phyloP scores from a whole-genome alignment of 257 asterid genomes.

The Eustoma russellianum region DNA sequence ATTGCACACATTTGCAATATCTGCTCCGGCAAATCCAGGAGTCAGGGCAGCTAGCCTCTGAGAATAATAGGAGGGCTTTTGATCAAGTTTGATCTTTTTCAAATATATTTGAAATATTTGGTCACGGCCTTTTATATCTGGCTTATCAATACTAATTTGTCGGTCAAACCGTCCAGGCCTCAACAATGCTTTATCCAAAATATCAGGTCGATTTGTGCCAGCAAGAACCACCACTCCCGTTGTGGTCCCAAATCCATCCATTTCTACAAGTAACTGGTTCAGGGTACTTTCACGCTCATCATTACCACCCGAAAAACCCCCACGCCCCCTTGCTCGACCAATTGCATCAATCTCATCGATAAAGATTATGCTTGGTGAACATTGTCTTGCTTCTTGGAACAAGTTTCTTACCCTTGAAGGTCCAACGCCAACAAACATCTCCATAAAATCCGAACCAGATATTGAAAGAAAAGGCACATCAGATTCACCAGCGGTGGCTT shows the following conservation, averaged over 20 bases:
- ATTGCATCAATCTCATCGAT: constrained; percentile 95
- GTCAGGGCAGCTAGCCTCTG: constrained; percentile 92
- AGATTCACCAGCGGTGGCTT: constrained; percentile 97
- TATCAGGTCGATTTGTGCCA: constrained; percentile 88
- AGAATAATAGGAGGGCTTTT: constrained; percentile 57
- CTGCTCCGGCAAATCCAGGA: constrained; percentile 97
- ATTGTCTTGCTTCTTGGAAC: constrained; percentile 85
- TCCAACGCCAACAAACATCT: constrained; percentile 94
- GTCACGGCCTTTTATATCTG: constrained; percentile 91
- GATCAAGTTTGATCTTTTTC: constrained; percentile 74
- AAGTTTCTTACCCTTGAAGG: constrained; percentile 86
- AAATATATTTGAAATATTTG: constrained; percentile 71
- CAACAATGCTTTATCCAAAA: constrained; percentile 73
- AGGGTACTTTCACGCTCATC: constrained; percentile 97
- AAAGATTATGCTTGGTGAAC: constrained; percentile 79
- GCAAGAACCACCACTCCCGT: constrained; percentile 91
- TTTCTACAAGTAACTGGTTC: constrained; percentile 88
- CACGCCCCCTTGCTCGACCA: constrained; percentile 97
- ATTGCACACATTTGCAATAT: constrained; percentile 87
- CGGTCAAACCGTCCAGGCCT: constrained; percentile 96
- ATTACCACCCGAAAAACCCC: constrained; percentile 71
- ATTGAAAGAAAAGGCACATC: constrained; percentile 84
- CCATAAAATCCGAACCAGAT: constrained; percentile 95
- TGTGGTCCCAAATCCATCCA: constrained; percentile 97
- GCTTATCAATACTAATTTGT: constrained; percentile 74